phyloP scores from a whole-genome alignment of 352 stramenopile species.

The Phytophthora citrophthora region DNA sequence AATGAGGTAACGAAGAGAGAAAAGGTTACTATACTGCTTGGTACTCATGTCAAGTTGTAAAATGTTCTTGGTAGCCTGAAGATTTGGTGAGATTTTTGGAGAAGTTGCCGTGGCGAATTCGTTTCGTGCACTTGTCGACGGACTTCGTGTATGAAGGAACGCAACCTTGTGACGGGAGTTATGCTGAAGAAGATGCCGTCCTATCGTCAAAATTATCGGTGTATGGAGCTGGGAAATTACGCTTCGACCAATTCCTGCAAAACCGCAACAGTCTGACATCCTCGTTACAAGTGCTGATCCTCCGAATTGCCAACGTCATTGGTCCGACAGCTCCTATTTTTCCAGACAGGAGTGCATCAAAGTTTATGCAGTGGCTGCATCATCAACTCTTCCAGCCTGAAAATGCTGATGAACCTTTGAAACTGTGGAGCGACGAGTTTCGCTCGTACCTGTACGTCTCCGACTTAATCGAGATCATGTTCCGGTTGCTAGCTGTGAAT shows the following conservation, averaged over 20 bases:
- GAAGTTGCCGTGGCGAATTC: conserved; percentile 25
- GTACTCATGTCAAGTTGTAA: neutral
- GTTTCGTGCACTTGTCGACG: conserved; percentile 72
- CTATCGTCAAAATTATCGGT: conserved; percentile 31
- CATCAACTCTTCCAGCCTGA: conserved; percentile 39
- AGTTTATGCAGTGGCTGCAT: conserved; percentile 77
- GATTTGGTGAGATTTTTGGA: conserved; percentile 42
- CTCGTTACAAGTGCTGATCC: conserved; percentile 26
- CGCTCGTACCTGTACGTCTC: conserved; percentile 65
- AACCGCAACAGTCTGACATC: conserved; percentile 2
- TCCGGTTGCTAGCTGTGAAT: conserved; percentile 27
- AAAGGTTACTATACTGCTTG: neutral
- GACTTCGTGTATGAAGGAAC: conserved; percentile 72
- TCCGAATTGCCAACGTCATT: conserved; percentile 74
- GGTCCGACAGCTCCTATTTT: conserved; percentile 51
- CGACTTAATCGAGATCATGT: conserved; percentile 52
- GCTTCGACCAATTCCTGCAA: conserved; percentile 54
- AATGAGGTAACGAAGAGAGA: conserved; percentile 51
- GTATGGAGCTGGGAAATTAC: conserved; percentile 59
- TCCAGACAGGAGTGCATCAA: conserved; percentile 36
- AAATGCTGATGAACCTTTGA: conserved; percentile 26
- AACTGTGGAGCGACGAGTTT: conserved; percentile 69
- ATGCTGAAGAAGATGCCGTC: conserved; percentile 42
- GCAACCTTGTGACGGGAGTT: conserved; percentile 27
- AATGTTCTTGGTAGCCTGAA: conserved; percentile 31